Conservation (phyloP, 331 rosid species). For the Stylosanthes scabra region DNA sequence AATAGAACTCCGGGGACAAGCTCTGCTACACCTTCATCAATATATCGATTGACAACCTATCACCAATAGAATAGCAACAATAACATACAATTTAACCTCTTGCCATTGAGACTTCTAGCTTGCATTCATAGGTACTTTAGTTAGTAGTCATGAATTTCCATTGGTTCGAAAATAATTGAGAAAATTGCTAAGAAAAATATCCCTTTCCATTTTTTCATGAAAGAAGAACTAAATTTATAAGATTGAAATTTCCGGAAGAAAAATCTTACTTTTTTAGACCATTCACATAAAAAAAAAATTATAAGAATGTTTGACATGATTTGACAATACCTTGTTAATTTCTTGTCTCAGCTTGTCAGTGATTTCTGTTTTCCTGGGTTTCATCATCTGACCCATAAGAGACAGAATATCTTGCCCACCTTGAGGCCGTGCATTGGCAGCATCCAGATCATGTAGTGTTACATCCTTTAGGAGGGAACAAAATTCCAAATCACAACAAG, state of each 20-base stretch:
- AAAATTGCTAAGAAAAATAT: background rate
- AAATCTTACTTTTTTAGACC: background rate
- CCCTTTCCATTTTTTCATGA: too few species aligned
- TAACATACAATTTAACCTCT: background rate
- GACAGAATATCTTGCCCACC: conserved; percentile 98
- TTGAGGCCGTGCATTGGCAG: conserved; percentile 95
- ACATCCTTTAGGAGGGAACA: conserved; percentile 60
- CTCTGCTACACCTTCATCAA: conserved; percentile 96
- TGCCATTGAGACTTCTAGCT: background rate
- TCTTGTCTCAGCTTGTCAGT: conserved; percentile 98
- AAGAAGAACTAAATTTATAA: too few species aligned
- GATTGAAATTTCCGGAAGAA: background rate
- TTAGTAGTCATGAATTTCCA: conserved; percentile 11
- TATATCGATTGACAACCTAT: conserved; percentile 91
- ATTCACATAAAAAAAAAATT: background rate
- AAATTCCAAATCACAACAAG: conserved; percentile 18
- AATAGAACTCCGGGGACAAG: conserved; percentile 97
- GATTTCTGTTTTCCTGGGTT: conserved; percentile 95
- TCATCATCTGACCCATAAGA: conserved; percentile 99
- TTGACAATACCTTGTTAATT: conserved; percentile 73
- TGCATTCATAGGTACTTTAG: background rate
- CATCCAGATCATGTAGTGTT: conserved; percentile 88
- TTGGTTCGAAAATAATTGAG: conserved; percentile 5
- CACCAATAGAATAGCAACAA: conserved; percentile 31
- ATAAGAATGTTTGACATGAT: conserved; percentile 7